Percentiles rank a stretch among this genome's conserved stretches.
These are phyloP conservation scores for Trifolium dubium DNA, from an alignment of 306 rosid species.

Conservation along the genomic window DNA sequence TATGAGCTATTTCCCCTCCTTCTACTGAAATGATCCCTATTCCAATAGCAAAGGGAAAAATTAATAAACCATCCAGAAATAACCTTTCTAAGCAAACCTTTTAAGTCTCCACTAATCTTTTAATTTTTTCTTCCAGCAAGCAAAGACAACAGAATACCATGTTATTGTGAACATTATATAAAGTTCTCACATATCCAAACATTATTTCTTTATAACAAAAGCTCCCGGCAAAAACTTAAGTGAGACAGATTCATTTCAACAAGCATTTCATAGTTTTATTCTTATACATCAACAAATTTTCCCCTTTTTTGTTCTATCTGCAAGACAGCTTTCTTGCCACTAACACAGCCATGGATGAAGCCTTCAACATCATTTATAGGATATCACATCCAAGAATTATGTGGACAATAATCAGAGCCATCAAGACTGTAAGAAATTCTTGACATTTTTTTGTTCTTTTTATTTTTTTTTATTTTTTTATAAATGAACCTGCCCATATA, in stretches of 20 bases:
- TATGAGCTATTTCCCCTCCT: constrained; percentile 25
- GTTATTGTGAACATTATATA: background rate
- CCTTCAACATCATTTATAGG: constrained; percentile 30
- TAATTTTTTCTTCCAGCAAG: constrained; percentile 36
- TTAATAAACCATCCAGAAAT: constrained; percentile 28
- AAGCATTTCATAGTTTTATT: constrained; percentile 18
- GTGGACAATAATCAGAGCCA: constrained; percentile 12
- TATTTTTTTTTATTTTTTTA: background rate
- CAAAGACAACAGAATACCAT: constrained; percentile 20
- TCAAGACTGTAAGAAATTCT: constrained; percentile 2
- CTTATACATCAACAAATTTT: constrained; percentile 14
- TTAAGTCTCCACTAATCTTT: constrained; percentile 33
- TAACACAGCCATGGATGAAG: background rate
- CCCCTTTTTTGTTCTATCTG: constrained; percentile 18
- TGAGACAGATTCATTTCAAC: constrained; percentile 10
- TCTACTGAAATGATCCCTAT: constrained; percentile 34
- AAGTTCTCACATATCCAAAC: constrained; percentile 20
- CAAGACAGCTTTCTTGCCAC: constrained; percentile 11
- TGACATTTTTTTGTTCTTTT: constrained; percentile 7
- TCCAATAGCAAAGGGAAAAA: constrained; percentile 3
- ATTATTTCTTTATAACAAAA: constrained; percentile 16
- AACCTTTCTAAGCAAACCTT: constrained; percentile 25
- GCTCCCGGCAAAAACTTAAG: constrained; percentile 3
- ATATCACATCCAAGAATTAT: constrained; percentile 21
- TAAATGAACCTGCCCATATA: too few relatives aligned